A percentile compares a stretch with the other conserved stretches of the same genome.
Conservation (phyloP, 164 flowering plant genomes). For the Magnolia officinalis region DNA sequence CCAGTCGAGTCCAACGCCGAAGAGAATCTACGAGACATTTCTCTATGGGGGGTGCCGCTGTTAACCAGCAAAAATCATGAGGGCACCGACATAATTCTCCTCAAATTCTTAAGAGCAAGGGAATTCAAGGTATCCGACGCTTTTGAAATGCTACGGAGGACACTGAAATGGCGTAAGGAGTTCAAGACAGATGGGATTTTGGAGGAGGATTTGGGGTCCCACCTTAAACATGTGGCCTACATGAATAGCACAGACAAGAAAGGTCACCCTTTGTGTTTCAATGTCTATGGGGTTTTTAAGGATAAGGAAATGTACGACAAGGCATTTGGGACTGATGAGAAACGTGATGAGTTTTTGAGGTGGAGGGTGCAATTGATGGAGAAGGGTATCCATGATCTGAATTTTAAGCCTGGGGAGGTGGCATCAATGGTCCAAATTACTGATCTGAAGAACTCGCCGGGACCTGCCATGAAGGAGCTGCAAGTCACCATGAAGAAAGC, state of each 20-base stretch:
- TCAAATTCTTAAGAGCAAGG: slow-evolving; percentile 52
- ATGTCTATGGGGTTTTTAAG: slow-evolving; percentile 35
- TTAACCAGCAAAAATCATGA: slow-evolving; percentile 45
- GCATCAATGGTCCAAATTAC: slow-evolving; percentile 51
- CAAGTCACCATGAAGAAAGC: slow-evolving; percentile 27
- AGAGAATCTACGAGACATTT: slow-evolving; percentile 24
- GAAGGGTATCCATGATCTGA: slow-evolving; percentile 37
- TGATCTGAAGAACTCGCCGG: slow-evolving; percentile 58
- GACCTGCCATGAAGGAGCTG: slow-evolving; percentile 42
- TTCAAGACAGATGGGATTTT: slow-evolving; percentile 28
- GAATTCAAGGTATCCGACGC: slow-evolving; percentile 44
- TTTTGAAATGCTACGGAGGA: slow-evolving; percentile 37
- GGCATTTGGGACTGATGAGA: slow-evolving; percentile 33
- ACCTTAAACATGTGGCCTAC: slow-evolving; percentile 27
- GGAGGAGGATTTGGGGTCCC: slow-evolving; percentile 29
- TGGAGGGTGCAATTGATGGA: slow-evolving; percentile 62
- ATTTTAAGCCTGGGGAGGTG: slow-evolving; percentile 43
- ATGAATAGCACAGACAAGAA: slow-evolving; percentile 41
- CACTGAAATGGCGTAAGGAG: slow-evolving; percentile 51
- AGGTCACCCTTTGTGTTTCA: slow-evolving; percentile 61
- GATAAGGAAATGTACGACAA: slow-evolving; percentile 31
- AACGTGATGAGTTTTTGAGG: slow-evolving; percentile 30
- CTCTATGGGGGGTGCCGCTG: slow-evolving; percentile 61
- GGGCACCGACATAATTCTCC: slow-evolving; percentile 40
- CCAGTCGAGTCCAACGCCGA: background rate